These are phyloP conservation scores for Circinella minor DNA, from an alignment of 371 early-diverging fungal species.

Conservation along the genomic window DNA sequence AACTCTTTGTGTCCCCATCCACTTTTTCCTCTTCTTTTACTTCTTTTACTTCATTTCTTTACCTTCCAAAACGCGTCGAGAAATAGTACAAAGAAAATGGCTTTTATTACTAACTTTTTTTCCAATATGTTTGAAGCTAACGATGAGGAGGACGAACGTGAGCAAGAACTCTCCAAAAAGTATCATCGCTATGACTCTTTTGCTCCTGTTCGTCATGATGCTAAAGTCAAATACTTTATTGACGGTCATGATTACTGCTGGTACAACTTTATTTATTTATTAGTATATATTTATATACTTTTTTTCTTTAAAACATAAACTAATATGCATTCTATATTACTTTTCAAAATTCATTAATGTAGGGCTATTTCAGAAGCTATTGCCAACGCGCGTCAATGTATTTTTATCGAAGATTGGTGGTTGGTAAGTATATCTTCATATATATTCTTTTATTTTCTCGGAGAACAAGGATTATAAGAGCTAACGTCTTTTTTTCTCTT, in stretches of 20 bases:
- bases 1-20: neutral
- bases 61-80: neutral
- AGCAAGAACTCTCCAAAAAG: conserved; percentile 36
- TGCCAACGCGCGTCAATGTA: conserved; percentile 69
- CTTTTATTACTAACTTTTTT: conserved; percentile 13
- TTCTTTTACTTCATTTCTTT: neutral
- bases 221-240: conserved; percentile 77
- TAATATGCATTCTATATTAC: neutral
- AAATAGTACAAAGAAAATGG: neutral
- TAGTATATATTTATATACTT: conserved; percentile 15
- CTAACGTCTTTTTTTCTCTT: conserved; percentile 5
- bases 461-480: neutral
- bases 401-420: conserved; percentile 96
- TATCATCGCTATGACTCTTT: conserved; percentile 77
- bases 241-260: conserved; percentile 89
- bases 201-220: conserved; percentile 77
- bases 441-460: neutral
- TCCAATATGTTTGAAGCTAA: conserved; percentile 1
- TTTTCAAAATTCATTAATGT: neutral
- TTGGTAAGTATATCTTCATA: conserved; percentile 51
- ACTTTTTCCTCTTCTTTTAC: neutral
- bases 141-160: conserved; percentile 40
- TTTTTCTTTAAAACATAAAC: neutral
- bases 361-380: conserved; percentile 81
- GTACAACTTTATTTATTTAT: conserved; percentile 21